phyloP scores from a whole-genome alignment of 768 basidiomycete genomes.

The Mycena amicta region DNA sequence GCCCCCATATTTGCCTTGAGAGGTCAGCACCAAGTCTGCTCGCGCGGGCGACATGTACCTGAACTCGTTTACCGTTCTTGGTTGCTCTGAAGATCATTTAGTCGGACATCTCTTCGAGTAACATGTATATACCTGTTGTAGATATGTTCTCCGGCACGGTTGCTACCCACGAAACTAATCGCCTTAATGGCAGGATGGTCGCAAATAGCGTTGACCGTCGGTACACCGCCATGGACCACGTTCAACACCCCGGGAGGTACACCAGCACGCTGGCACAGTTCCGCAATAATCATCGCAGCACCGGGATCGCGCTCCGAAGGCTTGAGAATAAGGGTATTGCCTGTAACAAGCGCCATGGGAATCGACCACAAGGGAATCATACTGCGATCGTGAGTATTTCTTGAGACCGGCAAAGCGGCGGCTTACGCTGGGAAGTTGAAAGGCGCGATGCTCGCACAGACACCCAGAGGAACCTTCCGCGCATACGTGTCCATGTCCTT shows the following conservation, averaged over 20 bases:
- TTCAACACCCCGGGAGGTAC: constrained; percentile 89
- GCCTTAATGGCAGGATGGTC: constrained; percentile 90
- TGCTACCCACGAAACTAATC: constrained; percentile 95
- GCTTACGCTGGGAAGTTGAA: constrained; percentile 90
- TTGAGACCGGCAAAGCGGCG: neutral
- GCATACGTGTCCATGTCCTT: constrained; percentile 97
- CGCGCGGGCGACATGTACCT: constrained; percentile 38
- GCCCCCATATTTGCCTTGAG: constrained; percentile 74
- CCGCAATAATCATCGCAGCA: constrained; percentile 96
- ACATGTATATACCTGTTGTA: constrained; percentile 85
- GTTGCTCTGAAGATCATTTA: constrained; percentile 61
- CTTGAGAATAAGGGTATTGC: constrained; percentile 93
- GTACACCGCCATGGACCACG: constrained; percentile 86
- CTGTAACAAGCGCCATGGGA: constrained; percentile 83
- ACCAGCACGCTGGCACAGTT: constrained; percentile 88
- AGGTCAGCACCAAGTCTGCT: neutral
- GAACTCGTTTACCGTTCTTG: constrained; percentile 85
- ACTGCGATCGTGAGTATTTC: constrained; percentile 35
- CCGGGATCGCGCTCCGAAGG: constrained; percentile 97
- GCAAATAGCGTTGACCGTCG: constrained; percentile 93
- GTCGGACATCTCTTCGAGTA: too few species aligned
- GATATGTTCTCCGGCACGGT: constrained; percentile 91
- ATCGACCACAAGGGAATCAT: constrained; percentile 99
- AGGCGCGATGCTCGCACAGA: constrained; percentile 82
- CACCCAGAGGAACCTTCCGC: constrained; percentile 82